Base-by-base conservation (phyloP, 2,329 filamentous ascomycete genomes). In the Colletotrichum australisinense region DNA sequence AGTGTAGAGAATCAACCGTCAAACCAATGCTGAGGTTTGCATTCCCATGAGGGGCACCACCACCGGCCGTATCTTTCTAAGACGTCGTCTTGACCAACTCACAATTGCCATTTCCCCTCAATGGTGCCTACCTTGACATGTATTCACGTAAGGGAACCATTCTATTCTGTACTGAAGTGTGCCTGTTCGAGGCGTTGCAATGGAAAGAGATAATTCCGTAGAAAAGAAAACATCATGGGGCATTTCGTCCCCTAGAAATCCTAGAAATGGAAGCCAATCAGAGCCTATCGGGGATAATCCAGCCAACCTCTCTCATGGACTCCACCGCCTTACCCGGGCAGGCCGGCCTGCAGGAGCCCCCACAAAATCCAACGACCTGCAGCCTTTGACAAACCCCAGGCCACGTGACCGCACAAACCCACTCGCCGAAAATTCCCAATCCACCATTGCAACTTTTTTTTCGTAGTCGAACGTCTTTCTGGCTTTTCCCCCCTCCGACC, bases 321-420 rank as follows among this genome's bases (percentile, higher is more conserved):
- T 19, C 16, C 38, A 24, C 49, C 28, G 26, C 38, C 32, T 28
- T 30, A 35, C 32, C 32, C 32, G 12, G 32, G 11, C 32, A 35
- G 32, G 11, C 32, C 11, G 30, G 28, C 14, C 3, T n/a, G 14
- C 16, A 38, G 16, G n/a, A 58, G 11, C 5, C 28, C 26, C 19
- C 38, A 42, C 19, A 16, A 42, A 42, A 42, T 42, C 38, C 38
- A 19, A 42, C 38, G 16, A 19, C 38, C 16, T 42, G 28, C 32
- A 52, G 76, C 72, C 67, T 75, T 75, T 78, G 56, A 65, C 66
- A 35, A 78, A 73, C 66, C 72, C 75, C 42, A 38, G 9, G 3
- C 35, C 78, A 79, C 78, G 78, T 79, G 79, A 79, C 71, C 75
- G 6, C 78, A 78, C 78, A 79, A 70, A 66, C 26, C 46, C 53